Conservation (phyloP, 2,329 filamentous ascomycete species). For the Scedosporium minutisporum region DNA sequence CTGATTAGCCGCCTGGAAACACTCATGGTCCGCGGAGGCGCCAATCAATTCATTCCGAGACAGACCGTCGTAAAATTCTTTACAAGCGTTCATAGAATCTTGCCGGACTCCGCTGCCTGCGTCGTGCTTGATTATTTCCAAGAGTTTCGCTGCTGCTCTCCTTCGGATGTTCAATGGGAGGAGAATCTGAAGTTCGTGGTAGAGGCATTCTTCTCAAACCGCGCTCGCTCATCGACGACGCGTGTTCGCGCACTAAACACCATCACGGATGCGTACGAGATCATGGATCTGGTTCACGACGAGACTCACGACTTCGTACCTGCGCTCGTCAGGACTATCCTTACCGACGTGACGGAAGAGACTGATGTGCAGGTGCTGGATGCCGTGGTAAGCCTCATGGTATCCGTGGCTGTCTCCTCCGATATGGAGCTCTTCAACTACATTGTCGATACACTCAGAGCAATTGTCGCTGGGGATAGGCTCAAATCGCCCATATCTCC, state of each 20-base stretch:
- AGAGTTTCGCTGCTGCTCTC: constrained; percentile 61
- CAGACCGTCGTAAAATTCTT: constrained; percentile 61
- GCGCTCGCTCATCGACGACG: constrained; percentile 48
- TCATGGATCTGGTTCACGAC: constrained; percentile 48
- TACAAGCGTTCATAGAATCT: constrained; percentile 46
- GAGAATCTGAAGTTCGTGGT: constrained; percentile 52
- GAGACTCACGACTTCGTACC: constrained; percentile 49
- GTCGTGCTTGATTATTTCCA: constrained; percentile 59
- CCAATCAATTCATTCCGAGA: constrained; percentile 45
- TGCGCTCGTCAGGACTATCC: constrained; percentile 49
- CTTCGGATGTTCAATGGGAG: constrained; percentile 61
- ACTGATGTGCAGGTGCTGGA: constrained; percentile 55
- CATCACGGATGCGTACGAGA: constrained; percentile 49
- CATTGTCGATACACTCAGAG: constrained; percentile 42
- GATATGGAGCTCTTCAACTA: constrained; percentile 49
- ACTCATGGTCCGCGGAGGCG: constrained; percentile 23
- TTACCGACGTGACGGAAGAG: constrained; percentile 53
- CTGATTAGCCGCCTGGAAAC: constrained; percentile 41
- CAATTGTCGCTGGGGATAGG: constrained; percentile 40
- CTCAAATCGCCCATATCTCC: constrained; percentile 28
- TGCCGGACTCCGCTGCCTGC: constrained; percentile 55
- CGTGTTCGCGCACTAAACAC: constrained; percentile 53
- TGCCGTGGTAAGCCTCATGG: constrained; percentile 54
- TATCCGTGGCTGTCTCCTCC: constrained; percentile 52
- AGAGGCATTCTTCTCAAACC: constrained; percentile 54